Conservation (phyloP, 345 rosid genomes). For the Laguncularia racemosa region DNA sequence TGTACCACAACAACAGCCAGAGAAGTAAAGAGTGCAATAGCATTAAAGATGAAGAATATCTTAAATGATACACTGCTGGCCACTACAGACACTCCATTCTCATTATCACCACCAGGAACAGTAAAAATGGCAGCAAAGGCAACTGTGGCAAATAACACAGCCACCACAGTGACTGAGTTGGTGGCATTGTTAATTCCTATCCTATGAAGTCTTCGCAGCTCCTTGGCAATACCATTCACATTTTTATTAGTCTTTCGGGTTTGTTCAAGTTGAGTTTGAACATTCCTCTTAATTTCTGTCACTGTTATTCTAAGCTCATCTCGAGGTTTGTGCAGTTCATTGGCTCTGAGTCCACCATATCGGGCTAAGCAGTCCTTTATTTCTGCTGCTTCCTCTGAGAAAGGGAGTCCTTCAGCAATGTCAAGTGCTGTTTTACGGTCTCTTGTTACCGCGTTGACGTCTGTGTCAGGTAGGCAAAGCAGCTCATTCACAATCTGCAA, state of each 20-base stretch:
- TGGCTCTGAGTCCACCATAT: slow-evolving; percentile 68
- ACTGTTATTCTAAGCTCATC: slow-evolving; percentile 79
- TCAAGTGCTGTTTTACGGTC: slow-evolving; percentile 77
- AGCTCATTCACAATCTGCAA: slow-evolving; percentile 74
- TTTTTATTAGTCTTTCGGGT: slow-evolving; percentile 77
- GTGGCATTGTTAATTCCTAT: slow-evolving; percentile 83
- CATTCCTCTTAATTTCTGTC: slow-evolving; percentile 73
- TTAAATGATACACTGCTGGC: slow-evolving; percentile 40
- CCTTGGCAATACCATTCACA: slow-evolving; percentile 69
- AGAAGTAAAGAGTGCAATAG: slow-evolving; percentile 76
- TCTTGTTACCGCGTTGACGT: slow-evolving; percentile 71
- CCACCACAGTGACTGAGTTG: slow-evolving; percentile 81
- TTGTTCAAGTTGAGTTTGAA: slow-evolving; percentile 81
- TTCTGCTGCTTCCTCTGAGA: slow-evolving; percentile 60
- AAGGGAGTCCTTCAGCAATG: slow-evolving; percentile 75
- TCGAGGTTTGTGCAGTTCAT: slow-evolving; percentile 65
- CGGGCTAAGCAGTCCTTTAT: slow-evolving; percentile 49
- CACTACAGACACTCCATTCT: slow-evolving; percentile 51
- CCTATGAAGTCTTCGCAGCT: slow-evolving; percentile 70
- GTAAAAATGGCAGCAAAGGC: slow-evolving; percentile 87
- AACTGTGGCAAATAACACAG: slow-evolving; percentile 88
- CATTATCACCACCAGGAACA: slow-evolving; percentile 70
- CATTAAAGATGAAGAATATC: slow-evolving; percentile 67
- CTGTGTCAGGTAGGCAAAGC: slow-evolving; percentile 55
- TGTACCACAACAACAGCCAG: slow-evolving; percentile 90